Conservation (phyloP, 768 basidiomycete genomes). For the Chalciporus pseudorubinellus region DNA sequence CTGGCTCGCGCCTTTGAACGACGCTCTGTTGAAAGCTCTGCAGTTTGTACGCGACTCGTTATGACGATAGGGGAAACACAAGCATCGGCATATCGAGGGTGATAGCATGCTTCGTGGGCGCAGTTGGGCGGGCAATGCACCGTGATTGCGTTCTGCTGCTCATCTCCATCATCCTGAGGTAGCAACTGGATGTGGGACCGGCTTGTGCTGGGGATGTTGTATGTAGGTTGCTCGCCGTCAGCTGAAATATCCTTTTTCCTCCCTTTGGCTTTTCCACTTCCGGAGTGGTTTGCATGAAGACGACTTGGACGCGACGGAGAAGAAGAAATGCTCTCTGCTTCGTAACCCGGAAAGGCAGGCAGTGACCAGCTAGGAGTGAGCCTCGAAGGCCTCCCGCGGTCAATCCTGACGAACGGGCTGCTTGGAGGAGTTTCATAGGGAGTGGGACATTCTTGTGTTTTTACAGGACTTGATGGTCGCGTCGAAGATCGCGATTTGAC, state of each 20-base stretch:
- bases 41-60: not conserved
- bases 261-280: constrained; percentile 5
- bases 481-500: constrained; percentile 23
- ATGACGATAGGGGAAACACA: constrained; percentile 27
- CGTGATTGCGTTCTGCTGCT: constrained; percentile 9
- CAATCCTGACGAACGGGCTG: constrained; percentile 15
- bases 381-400: constrained; percentile 19
- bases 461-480: constrained; percentile 24
- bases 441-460: not conserved
- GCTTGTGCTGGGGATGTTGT: not conserved
- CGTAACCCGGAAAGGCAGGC: constrained; percentile 10
- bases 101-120: constrained; percentile 15
- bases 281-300: not conserved
- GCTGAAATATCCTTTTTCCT: not conserved
- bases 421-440: not conserved
- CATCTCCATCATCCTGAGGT: constrained; percentile 8
- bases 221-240: not conserved
- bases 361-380: constrained; percentile 21
- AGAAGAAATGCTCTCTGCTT: not conserved
- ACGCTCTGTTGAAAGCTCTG: not conserved
- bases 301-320: not conserved
- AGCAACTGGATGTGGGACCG: constrained; percentile 26
- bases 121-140: constrained; percentile 22
- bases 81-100: constrained; percentile 24
- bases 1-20: not conserved